phyloP scores from a whole-genome alignment of 2,329 filamentous ascomycete genomes.

The Trichophyton equinum region DNA sequence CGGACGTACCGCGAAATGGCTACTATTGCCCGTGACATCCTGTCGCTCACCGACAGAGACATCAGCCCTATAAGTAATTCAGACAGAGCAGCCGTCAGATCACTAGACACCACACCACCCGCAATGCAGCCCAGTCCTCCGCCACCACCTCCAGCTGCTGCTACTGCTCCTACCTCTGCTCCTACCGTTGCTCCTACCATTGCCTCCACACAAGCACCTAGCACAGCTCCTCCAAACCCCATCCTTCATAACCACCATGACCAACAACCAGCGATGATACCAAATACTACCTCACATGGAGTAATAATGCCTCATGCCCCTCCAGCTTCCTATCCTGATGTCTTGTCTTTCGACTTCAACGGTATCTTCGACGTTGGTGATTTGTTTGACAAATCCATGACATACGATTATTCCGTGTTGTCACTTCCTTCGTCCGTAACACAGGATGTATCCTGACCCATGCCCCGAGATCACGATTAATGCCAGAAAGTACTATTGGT shows the following conservation, averaged over 20 bases:
- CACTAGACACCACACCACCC: background rate
- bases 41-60: slow-evolving; percentile 11
- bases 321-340: background rate
- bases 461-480: background rate
- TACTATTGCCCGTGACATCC: slow-evolving; percentile 25
- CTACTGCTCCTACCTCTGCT: background rate
- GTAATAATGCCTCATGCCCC: background rate
- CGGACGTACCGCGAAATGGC: slow-evolving; percentile 29
- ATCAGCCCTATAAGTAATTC: slow-evolving; percentile 4
- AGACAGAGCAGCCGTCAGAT: background rate
- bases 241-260: background rate
- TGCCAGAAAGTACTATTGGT: background rate
- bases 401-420: background rate
- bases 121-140: background rate
- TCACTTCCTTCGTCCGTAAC: background rate
- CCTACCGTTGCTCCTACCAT: too few species aligned
- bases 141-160: background rate
- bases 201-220: background rate
- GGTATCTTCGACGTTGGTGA: background rate
- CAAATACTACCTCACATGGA: background rate
- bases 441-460: background rate
- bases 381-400: slow-evolving; percentile 3
- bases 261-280: background rate
- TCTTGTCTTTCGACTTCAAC: background rate
- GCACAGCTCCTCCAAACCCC: background rate